Conservation (phyloP, 169 alveolate species). For the Cryptosporidium parvum region DNA sequence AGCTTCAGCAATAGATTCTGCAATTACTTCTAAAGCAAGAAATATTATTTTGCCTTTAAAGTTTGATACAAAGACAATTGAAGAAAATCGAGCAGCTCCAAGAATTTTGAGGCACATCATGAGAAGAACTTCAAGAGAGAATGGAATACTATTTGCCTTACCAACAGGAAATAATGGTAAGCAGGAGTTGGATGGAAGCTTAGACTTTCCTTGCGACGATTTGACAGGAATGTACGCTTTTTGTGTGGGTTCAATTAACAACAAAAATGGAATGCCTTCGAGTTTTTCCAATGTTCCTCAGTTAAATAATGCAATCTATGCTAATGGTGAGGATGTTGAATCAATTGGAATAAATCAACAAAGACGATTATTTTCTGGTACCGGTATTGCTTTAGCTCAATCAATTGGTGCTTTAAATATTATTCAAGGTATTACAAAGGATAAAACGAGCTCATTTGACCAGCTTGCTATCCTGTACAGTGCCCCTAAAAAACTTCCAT, state of each 20-base stretch:
- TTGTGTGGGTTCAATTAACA: constrained; percentile 69
- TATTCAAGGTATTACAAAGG: constrained; percentile 66
- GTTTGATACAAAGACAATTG: constrained; percentile 44
- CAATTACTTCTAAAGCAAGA: constrained; percentile 41
- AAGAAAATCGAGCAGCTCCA: constrained; percentile 68
- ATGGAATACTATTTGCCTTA: constrained; percentile 51
- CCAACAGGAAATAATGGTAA: constrained; percentile 71
- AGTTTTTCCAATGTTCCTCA: constrained; percentile 48
- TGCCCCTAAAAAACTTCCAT: constrained; percentile 57
- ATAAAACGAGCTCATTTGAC: constrained; percentile 40
- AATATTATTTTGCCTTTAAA: constrained; percentile 55
- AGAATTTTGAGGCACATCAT: constrained; percentile 57
- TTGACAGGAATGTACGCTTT: constrained; percentile 75
- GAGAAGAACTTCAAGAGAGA: constrained; percentile 73
- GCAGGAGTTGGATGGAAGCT: constrained; percentile 32
- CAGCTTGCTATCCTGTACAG: constrained; percentile 65
- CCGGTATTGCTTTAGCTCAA: constrained; percentile 73
- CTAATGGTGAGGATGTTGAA: constrained; percentile 68
- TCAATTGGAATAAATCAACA: constrained; percentile 68
- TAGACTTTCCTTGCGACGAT: constrained; percentile 75
- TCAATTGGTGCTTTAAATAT: constrained; percentile 67
- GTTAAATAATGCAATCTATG: constrained; percentile 37
- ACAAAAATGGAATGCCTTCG: constrained; percentile 51
- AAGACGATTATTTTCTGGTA: constrained; percentile 61
- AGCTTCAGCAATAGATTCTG: constrained; percentile 72